Conservation (phyloP, 2,329 filamentous ascomycete species). For the Ophiostoma ulmi region DNA sequence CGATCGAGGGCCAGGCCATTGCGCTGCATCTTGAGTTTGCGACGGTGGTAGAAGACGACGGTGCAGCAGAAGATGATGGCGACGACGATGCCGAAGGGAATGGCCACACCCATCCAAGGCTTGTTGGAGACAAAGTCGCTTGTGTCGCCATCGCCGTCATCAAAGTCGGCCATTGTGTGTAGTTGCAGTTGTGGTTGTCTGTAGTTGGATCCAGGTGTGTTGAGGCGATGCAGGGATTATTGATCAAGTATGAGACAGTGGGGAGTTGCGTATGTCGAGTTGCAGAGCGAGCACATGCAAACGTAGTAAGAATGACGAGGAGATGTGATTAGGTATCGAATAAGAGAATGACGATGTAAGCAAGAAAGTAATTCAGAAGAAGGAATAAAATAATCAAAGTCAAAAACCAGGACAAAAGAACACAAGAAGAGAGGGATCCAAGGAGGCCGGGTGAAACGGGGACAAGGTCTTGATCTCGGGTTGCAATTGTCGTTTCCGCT, state of each 20-base stretch:
- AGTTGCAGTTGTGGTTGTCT: neutral
- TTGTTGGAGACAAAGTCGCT: slow-evolving; percentile 11
- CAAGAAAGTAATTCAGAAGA: neutral
- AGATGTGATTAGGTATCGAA: too few relatives aligned
- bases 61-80: slow-evolving; percentile 11
- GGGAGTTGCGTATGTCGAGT: neutral
- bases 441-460: slow-evolving; percentile 6
- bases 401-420: neutral
- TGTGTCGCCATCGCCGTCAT: slow-evolving; percentile 7
- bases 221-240: neutral
- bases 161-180: slow-evolving; percentile 18
- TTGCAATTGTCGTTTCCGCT: neutral
- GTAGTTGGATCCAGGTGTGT: neutral
- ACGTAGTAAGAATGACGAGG: too few relatives aligned
- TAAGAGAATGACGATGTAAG: too few relatives aligned
- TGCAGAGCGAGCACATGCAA: neutral
- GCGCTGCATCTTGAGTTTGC: slow-evolving; percentile 8
- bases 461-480: neutral
- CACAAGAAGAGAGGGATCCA: neutral
- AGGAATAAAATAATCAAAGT: neutral
- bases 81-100: slow-evolving; percentile 22
- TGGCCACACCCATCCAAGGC: slow-evolving; percentile 21
- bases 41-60: slow-evolving; percentile 17
- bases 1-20: slow-evolving; percentile 18
- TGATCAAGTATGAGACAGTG: neutral